A percentile compares a stretch with the other conserved stretches of the same genome.
phyloP scores from a whole-genome alignment of 805 yeast species.

The Sugiyamaella mastotermitis region DNA sequence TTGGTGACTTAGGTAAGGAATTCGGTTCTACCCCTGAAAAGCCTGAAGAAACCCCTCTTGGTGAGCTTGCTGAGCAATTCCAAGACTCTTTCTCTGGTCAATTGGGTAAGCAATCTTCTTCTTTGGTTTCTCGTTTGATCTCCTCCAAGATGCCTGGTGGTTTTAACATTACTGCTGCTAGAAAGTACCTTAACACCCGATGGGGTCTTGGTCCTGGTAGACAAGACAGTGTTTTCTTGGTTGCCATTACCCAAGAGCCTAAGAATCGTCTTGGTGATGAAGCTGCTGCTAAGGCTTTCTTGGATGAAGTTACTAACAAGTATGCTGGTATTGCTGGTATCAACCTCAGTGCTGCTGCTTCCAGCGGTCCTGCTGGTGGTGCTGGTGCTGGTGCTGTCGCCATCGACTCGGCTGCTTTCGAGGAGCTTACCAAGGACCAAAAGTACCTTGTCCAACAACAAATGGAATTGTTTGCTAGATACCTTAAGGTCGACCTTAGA shows the following conservation, averaged over 20 bases:
- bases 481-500: constrained; percentile 86
- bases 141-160: constrained; percentile 99
- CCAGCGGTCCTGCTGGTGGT: constrained; percentile 41
- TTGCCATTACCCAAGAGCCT: constrained; percentile 87
- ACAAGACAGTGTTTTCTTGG: constrained; percentile 82
- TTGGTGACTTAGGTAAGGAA: constrained; percentile 98
- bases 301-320: constrained; percentile 75
- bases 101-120: constrained; percentile 88
- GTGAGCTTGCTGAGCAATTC: constrained; percentile 91
- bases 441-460: constrained; percentile 68
- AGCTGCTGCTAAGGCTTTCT: constrained; percentile 82
- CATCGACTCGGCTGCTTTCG: constrained; percentile 93
- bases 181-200: constrained; percentile 85
- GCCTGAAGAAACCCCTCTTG: constrained; percentile 96
- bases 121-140: constrained; percentile 84
- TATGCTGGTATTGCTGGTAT: constrained; percentile 82
- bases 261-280: constrained; percentile 81
- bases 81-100: constrained; percentile 85
- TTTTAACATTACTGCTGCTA: constrained; percentile 82
- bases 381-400: constrained; percentile 67
- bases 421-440: constrained; percentile 67
- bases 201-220: constrained; percentile 93
- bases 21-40: constrained; percentile 97
- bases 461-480: constrained; percentile 88
- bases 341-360: constrained; percentile 59